Base-by-base conservation (phyloP, 163 green algal species). In the Scenedesmus sp. region DNA sequence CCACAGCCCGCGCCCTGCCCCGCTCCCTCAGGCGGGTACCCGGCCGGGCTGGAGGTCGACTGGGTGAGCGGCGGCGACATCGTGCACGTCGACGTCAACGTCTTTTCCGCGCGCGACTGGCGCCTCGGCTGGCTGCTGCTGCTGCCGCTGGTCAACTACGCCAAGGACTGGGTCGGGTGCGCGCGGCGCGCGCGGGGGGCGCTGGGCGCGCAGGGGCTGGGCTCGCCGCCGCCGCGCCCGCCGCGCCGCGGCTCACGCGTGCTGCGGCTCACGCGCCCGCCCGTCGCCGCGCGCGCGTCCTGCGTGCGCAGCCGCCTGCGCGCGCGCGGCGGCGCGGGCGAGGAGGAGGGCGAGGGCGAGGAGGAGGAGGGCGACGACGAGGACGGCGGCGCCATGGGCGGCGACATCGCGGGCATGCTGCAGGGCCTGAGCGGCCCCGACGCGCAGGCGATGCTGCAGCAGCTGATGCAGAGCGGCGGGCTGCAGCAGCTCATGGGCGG, bases 71-170 rank as follows among this genome's bases (percentile, higher is more conserved):
- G 80, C 50, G 62, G 69, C 36, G 63, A 86, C 3, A 60, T 75
- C 6, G 22, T 89, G 42, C 86, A 88, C 54, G 67, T 91, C 18
- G 82, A 83, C 57, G 54, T 86, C 17, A 91, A 86, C 29, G 48
- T 88, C 29, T 89, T 86, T 72, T 73, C 26, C 20, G 66, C 75
- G 29, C 82, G 77, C 54, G 77, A 86, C 74, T 91, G 85, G 75
- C 62, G 67, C 17, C 76, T 86, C 33, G 81, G 50, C 28, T 91
- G 86, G 86, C 26, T 89, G 70, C 81, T 89, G 81, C 57, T 91
- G 66, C 31, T 91, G 56, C 86, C 86, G 0, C 77, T 75, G 0
- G 70, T 78, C n/a, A 89, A 89, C 78, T 87, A 73, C 28, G 64
- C 80, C 13, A 87, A 86, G 20, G 72, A 73, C 29, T 65, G 56